Percentiles rank a stretch among this genome's conserved stretches.
These are phyloP conservation scores for Truncatella angustata DNA, from an alignment of 2,329 filamentous ascomycete genomes.

Conservation along the genomic window DNA sequence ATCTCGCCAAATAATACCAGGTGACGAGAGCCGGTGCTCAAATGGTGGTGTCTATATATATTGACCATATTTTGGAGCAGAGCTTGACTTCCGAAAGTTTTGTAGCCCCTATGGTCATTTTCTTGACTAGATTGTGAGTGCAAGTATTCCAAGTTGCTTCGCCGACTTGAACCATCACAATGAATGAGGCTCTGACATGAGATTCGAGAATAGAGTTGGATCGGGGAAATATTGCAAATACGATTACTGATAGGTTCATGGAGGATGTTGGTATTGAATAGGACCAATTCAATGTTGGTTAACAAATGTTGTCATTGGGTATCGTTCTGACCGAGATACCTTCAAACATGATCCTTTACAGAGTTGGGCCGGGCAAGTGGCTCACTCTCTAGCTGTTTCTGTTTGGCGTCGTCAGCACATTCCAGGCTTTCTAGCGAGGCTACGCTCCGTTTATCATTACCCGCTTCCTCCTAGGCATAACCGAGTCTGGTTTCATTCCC, in stretches of 20 bases:
- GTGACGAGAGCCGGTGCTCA: too few relatives aligned
- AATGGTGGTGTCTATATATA: too few relatives aligned
- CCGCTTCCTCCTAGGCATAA: slow-evolving; percentile 48
- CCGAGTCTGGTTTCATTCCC: slow-evolving; percentile 52
- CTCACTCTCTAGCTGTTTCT: slow-evolving; percentile 46
- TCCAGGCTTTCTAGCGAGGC: slow-evolving; percentile 50
- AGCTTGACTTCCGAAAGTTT: too few relatives aligned
- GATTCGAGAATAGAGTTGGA: slow-evolving; percentile 39
- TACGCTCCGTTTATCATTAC: slow-evolving; percentile 47
- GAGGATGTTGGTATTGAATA: slow-evolving; percentile 46
- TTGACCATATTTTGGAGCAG: too few relatives aligned
- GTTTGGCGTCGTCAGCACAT: slow-evolving; percentile 51
- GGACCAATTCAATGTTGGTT: slow-evolving; percentile 27
- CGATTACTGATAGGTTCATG: slow-evolving; percentile 47
- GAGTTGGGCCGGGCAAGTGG: slow-evolving; percentile 51
- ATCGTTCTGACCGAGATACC: slow-evolving; percentile 51
- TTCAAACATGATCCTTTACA: slow-evolving; percentile 46
- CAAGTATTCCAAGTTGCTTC: too few relatives aligned
- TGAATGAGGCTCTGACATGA: too few relatives aligned
- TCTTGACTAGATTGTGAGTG: too few relatives aligned
- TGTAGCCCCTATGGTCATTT: too few relatives aligned
- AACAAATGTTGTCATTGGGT: slow-evolving; percentile 27
- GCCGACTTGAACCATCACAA: too few relatives aligned
- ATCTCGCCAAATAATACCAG: too few relatives aligned
- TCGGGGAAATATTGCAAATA: slow-evolving; percentile 39